Base-by-base conservation (phyloP, 306 rosid genomes). In the Neltuma alba region DNA sequence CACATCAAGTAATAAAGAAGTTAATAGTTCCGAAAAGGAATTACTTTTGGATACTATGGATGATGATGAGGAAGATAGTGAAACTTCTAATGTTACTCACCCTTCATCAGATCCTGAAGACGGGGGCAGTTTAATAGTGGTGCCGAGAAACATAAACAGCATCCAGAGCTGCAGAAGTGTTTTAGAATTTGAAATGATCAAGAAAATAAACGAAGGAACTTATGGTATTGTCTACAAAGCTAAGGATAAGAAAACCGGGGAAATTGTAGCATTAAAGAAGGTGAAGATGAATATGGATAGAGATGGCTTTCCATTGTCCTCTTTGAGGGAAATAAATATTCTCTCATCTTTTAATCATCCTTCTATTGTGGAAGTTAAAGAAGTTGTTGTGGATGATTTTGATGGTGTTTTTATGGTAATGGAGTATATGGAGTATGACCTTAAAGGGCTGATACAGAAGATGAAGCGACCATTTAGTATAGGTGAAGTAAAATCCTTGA, bases 141-240 rank as follows among this genome's bases (percentile, higher is more conserved):
- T 20, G 45, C 87, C 69, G 55, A 77, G 89, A 80, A 80, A 70
- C 70, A 79, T 84, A 50, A 90, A 90, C 86, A 93, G 89, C 96
- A 90, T 89, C 61, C 92, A 86, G 80, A 74, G 91, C 79, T 91
- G 97, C 81, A 82, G 97, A 84, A 90, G 88, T 65, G 94, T 93
- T 69, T 85, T 79, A 0, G 98, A 91, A 80, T 96, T 84, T 87
- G 97, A 92, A 75, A 93, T 85, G 86, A 84, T 94, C 71, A 92
- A 89, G 84, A 92, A 94, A 84, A 92, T 94, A 69, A 89, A 87
- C 70, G 99, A 96, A 87, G 99, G 99, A 62, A 96, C 99, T 44
- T 96, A 96, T 61, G 98, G 99, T 36, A 87, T 96, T 88, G 99
- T 96, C 57, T 96, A 87, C 74, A 93, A 89, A 88, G 99, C 97